phyloP scores from a whole-genome alignment of 2,329 filamentous ascomycete species.

The Nemania sp. region DNA sequence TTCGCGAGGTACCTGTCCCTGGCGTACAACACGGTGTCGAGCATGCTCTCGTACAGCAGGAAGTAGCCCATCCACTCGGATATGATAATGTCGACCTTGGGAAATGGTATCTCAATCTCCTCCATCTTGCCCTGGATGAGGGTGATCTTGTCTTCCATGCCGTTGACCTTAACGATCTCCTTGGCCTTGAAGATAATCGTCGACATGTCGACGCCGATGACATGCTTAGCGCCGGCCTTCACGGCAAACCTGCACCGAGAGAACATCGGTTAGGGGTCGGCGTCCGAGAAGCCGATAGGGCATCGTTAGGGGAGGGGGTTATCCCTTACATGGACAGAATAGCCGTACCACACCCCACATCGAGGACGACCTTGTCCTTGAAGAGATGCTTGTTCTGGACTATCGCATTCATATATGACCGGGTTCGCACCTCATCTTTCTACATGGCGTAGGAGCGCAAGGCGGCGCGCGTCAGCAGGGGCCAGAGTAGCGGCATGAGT shows the following conservation, averaged over 20 bases:
- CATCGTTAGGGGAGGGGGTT: conserved; percentile 1
- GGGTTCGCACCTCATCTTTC: conserved; percentile 98
- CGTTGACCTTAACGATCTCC: conserved; percentile 91
- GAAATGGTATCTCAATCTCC: conserved; percentile 89
- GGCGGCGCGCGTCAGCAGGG: conserved; percentile 32
- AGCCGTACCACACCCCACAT: conserved; percentile 95
- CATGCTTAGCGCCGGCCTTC: conserved; percentile 94
- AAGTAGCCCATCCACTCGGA: conserved; percentile 99
- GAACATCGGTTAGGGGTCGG: conserved; percentile 16
- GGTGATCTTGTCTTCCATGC: conserved; percentile 94
- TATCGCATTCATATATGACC: conserved; percentile 96
- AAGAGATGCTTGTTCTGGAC: conserved; percentile 95
- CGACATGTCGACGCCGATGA: conserved; percentile 99
- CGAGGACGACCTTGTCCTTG: conserved; percentile 83
- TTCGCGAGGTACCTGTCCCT: conserved; percentile 87
- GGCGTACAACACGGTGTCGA: conserved; percentile 96
- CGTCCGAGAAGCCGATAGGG: neutral
- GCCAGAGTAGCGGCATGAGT: too few relatives aligned
- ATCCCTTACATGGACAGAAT: conserved; percentile 92
- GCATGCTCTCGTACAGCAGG: conserved; percentile 97
- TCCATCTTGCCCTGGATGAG: conserved; percentile 99
- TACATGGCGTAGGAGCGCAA: conserved; percentile 44
- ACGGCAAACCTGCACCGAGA: conserved; percentile 79
- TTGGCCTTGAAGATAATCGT: conserved; percentile 98
- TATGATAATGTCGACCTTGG: conserved; percentile 98